phyloP scores from a whole-genome alignment of 345 rosid species.

The Corymbia maculata region DNA sequence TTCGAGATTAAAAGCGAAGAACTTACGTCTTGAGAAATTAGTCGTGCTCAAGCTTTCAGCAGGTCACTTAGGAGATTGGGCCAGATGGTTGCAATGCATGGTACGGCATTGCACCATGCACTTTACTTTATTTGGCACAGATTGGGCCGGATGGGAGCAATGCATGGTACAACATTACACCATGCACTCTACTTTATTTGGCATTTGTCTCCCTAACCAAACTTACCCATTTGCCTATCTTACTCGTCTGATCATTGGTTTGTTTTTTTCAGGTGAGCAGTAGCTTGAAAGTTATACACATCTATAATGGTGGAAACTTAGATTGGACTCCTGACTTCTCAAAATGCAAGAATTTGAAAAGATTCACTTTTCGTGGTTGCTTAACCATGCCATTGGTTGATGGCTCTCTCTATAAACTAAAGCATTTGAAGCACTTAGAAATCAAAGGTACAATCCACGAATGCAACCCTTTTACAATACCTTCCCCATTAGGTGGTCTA shows the following conservation, averaged over 20 bases:
- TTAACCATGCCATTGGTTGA: background rate
- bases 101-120: background rate
- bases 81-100: no score
- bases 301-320: no score
- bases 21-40: background rate
- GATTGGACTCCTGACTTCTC: background rate
- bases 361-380: background rate
- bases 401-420: background rate
- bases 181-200: background rate
- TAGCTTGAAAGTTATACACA: background rate
- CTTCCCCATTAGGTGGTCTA: background rate
- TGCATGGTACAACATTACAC: no score
- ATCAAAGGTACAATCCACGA: background rate
- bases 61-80: fast-evolving
- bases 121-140: no score
- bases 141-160: no score
- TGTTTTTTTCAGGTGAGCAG: background rate
- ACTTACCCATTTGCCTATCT: no score
- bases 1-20: background rate
- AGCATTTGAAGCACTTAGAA: background rate
- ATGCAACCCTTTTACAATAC: no score
- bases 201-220: background rate
- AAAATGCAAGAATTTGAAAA: background rate
- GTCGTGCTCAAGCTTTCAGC: background rate
- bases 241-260: background rate